Conservation (phyloP, 2,329 filamentous ascomycete species). For the Colletotrichum agaves region DNA sequence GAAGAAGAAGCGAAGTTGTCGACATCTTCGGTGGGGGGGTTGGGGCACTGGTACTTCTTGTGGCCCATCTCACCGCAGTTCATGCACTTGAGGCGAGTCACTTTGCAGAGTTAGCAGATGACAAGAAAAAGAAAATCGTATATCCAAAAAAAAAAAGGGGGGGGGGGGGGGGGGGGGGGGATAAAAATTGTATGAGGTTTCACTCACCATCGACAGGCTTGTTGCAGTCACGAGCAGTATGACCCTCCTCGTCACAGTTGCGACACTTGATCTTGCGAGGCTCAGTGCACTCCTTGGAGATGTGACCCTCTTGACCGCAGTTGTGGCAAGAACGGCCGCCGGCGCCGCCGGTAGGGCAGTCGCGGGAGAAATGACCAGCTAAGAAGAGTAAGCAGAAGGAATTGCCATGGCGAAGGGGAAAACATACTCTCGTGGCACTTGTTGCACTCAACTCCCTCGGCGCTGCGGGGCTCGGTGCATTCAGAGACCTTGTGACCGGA, state of each 20-base stretch:
- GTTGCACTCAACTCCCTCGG: conserved; percentile 71
- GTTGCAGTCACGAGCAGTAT: conserved; percentile 71
- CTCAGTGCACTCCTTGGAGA: conserved; percentile 61
- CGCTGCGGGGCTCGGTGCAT: conserved; percentile 69
- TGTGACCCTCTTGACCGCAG: conserved; percentile 72
- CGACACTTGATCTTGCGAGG: conserved; percentile 65
- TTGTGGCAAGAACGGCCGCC: conserved; percentile 67
- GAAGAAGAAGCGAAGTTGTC: conserved; percentile 27
- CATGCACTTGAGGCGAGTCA: conserved; percentile 65
- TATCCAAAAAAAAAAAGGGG: no score
- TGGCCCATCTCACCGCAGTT: conserved; percentile 65
- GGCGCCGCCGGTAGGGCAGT: conserved; percentile 73
- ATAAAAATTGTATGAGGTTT: not conserved
- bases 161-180: no score
- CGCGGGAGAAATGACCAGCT: conserved; percentile 71
- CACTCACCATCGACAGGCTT: conserved; percentile 65
- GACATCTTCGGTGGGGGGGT: conserved; percentile 44
- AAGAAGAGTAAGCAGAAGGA: not conserved
- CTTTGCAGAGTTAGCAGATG: conserved; percentile 46
- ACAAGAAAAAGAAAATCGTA: no score
- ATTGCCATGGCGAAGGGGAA: not conserved
- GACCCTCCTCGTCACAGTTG: conserved; percentile 69
- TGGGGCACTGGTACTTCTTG: conserved; percentile 52
- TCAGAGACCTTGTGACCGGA: conserved; percentile 62
- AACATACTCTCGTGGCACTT: conserved; percentile 70